Conservation (phyloP, 1,284 basidiomycete species). For the Rhizoctonia solani region DNA sequence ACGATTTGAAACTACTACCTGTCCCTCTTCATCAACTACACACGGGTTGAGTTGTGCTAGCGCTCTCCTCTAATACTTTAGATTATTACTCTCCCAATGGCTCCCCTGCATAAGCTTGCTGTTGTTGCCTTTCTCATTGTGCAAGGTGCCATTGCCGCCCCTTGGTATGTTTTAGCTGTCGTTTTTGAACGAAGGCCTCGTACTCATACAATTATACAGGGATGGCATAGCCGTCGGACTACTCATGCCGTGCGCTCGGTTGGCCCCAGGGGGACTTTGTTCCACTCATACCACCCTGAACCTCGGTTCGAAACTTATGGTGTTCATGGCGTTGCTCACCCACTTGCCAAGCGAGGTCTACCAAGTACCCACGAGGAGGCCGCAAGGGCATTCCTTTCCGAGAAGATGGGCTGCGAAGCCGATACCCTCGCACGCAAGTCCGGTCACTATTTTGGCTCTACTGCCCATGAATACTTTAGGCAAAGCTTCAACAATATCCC, state of each 20-base stretch:
- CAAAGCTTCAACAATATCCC: constrained; percentile 53
- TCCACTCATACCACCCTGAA: constrained; percentile 32
- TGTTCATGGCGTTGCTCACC: neutral
- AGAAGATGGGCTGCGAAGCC: constrained; percentile 44
- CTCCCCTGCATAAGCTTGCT: neutral
- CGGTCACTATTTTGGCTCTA: constrained; percentile 45
- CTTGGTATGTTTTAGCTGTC: constrained; percentile 28
- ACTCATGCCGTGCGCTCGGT: constrained; percentile 16
- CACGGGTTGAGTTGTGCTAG: too few species aligned
- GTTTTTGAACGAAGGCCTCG: constrained; percentile 12
- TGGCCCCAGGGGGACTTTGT: constrained; percentile 8
- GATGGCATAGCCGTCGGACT: neutral
- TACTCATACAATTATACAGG: neutral
- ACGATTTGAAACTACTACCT: too few species aligned
- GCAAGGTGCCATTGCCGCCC: constrained; percentile 31
- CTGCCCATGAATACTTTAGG: constrained; percentile 50
- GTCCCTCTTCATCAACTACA: too few species aligned
- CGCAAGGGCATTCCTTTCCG: constrained; percentile 47
- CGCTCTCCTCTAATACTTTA: too few species aligned
- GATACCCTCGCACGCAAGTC: constrained; percentile 46
- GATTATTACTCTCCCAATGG: constrained; percentile 3
- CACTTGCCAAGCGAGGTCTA: neutral
- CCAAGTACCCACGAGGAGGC: constrained; percentile 41
- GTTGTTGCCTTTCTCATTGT: constrained; percentile 10
- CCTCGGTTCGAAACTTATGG: constrained; percentile 23